Evolutionary conservation across 1,284 basidiomycete genomes (phyloP), one percentile per base, ranked within the genome.

Genomic region (Ustilago shanxiensis): DNA sequence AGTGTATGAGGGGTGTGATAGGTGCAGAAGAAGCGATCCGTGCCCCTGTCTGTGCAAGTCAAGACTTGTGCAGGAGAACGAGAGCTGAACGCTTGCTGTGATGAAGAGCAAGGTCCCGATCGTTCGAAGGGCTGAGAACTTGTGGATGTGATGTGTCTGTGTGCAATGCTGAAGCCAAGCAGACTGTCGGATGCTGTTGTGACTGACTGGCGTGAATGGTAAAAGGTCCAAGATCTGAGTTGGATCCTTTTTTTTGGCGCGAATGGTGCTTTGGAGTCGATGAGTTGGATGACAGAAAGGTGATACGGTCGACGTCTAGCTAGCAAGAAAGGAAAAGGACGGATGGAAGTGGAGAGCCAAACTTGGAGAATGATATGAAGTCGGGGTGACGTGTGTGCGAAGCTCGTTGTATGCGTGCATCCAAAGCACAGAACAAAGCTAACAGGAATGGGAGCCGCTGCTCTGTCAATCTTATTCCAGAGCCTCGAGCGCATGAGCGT

Each of bases 401-500:
- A 54, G n/a, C 52, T 37, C n/a, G 18, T 37, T 39, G 52, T 39
- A 37, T 54, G 35, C 52, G 35, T 33, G 6, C 14, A 24, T n/a
- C 50, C 20, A 31, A 29, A n/a, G n/a, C 26, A 16, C 9, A 20
- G 29, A 33, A 33, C 29, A 5, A 20, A 28, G 50, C 28, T 31
- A n/a, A 10, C 16, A 35, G 18, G n/a, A 16, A 8, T 22, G 33
- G 52, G 52, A 39, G 31, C 14, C 29, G 51, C 49, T 51, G 49
- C 49, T 51, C 49, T 39, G 52, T 39, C 52, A 29, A 54, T 37
- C 33, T 37, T 35, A 35, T 26, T 54, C n/a, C 31, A 54, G 35
- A 54, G 52, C 35, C 29, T 28, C 20, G 29, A 52, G 50, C 31
- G 50, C 50, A 35, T 52, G 28, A 31, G 22, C 4, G 29, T 33